Evolutionary conservation across 495 filamentous ascomycete species (phyloP).

Genomic region (Penicillium cinerascens): DNA sequence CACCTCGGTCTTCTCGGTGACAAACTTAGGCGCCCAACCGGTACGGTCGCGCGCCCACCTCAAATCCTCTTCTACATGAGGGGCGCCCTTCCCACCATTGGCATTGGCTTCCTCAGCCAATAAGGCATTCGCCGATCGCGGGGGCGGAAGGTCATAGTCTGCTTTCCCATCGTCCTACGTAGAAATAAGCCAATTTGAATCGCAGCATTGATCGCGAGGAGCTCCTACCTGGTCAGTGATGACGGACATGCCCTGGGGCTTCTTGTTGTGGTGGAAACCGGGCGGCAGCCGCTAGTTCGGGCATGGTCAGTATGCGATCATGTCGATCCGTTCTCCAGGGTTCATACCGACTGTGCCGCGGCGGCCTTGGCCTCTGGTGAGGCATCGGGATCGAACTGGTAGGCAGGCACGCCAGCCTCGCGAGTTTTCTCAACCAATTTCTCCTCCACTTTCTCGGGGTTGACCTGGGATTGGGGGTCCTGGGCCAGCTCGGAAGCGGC

Average conservation of each 20-base stretch:
- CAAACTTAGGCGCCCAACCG: constrained; percentile 88
- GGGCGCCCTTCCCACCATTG: constrained; percentile 37
- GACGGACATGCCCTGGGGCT: constrained; percentile 64
- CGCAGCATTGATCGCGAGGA: not conserved
- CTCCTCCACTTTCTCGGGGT: constrained; percentile 66
- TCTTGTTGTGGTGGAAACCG: constrained; percentile 60
- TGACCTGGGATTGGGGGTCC: constrained; percentile 64
- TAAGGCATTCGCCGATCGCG: constrained; percentile 64
- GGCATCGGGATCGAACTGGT: constrained; percentile 84
- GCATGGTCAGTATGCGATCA: constrained; percentile 11
- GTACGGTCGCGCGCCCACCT: constrained; percentile 65
- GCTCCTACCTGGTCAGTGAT: constrained; percentile 64
- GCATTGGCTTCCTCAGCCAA: constrained; percentile 42
- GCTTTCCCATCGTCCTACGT: constrained; percentile 61
- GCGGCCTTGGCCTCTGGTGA: constrained; percentile 79
- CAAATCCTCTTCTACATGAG: constrained; percentile 54
- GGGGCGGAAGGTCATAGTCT: constrained; percentile 74
- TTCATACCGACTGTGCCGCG: constrained; percentile 68
- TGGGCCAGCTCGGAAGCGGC: constrained; percentile 49
- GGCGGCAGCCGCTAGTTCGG: constrained; percentile 51
- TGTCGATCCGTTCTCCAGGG: not conserved
- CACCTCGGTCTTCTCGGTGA: constrained; percentile 46
- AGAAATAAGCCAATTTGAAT: not conserved
- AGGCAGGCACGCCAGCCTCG: constrained; percentile 72
- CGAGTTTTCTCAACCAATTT: constrained; percentile 70